Percentiles rank a stretch among this genome's conserved stretches.
Evolutionary conservation across 1,284 basidiomycete genomes (phyloP).

Genomic region (Singerocomus inundabilis): DNA sequence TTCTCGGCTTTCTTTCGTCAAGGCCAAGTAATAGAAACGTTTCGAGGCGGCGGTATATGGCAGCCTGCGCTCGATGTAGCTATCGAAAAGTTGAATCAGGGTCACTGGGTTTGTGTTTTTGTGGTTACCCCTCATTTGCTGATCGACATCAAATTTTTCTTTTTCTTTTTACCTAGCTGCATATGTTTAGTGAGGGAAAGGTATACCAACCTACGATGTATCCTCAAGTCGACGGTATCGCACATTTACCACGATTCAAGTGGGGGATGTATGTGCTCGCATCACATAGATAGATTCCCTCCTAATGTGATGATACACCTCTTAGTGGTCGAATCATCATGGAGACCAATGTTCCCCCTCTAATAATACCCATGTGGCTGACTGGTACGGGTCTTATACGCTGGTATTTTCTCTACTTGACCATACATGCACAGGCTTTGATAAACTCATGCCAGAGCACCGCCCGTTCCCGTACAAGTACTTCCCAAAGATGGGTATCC

Average conservation of each 20-base stretch:
- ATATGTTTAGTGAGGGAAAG: constrained; percentile 93
- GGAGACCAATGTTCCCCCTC: constrained; percentile 69
- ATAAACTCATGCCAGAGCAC: constrained; percentile 86
- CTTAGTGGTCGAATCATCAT: constrained; percentile 80
- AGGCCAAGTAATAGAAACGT: constrained; percentile 93
- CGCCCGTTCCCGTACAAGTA: constrained; percentile 71
- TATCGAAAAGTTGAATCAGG: constrained; percentile 75
- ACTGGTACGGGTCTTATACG: constrained; percentile 48
- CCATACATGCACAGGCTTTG: constrained; percentile 59
- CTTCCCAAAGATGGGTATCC: constrained; percentile 59
- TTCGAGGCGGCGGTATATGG: constrained; percentile 87
- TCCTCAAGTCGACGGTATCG: constrained; percentile 37
- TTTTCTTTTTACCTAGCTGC: constrained; percentile 54
- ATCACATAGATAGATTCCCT: constrained; percentile 1
- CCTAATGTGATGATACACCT: constrained; percentile 5
- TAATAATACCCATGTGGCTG: constrained; percentile 95
- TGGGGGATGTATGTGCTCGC: constrained; percentile 84
- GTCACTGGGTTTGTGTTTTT: constrained; percentile 72
- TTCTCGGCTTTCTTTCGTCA: constrained; percentile 83
- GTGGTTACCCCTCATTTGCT: neutral
- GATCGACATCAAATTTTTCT: constrained; percentile 6
- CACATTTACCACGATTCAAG: constrained; percentile 80
- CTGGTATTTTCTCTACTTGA: neutral
- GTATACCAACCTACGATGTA: constrained; percentile 76
- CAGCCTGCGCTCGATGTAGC: constrained; percentile 86